Base-by-base conservation (phyloP, 2,329 filamentous ascomycete species). In the Colletotrichum sp. region DNA sequence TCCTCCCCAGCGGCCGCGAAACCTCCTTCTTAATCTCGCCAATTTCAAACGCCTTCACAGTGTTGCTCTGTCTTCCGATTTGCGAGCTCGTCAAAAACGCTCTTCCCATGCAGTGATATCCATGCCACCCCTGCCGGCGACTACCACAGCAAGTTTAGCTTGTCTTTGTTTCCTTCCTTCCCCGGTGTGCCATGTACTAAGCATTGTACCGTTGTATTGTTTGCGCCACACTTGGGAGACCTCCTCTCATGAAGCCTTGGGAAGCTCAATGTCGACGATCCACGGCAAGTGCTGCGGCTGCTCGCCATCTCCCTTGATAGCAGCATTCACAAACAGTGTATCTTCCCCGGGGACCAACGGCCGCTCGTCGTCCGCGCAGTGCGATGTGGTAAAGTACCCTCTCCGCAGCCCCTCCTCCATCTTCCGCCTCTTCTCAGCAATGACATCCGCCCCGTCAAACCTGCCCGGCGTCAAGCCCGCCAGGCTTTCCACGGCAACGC, bases 291-390 rank as follows among this genome's bases (percentile, higher is more conserved):
- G 52, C 39, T 32, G 39, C 19, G 61, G 59, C 3, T 30, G 34
- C 88, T 91, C 72, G 86, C 93, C 78, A 88, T 89, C 27, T 4
- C 77, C 83, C 78, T 87, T 79, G 27, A 91, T 86, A 0, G 90
- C 84, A 1, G 89, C 90, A 79, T 92, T 92, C 11, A 91, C 85
- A 77, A 91, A 90, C 6, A 91, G 79, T 0, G 90, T 91, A 73
- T 91, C 84, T 36, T 82, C 81, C 4, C 86, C 87, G 8, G 39
- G 59, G 25, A 78, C 34, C 2, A 86, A 22, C 1, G 79, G 78
- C 60, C 82, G 77, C 22, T 75, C 61, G 72, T 82, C 78, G 8
- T 81, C 77, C 2, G 73, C 74, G 74, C 83, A 85, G 32, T 70
- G 57, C 30, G 22, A 73, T 12, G 39, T 64, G 4, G 60, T 13